Base-by-base conservation (phyloP, 2,329 filamentous ascomycete genomes). In the Diaporthe humulicola region DNA sequence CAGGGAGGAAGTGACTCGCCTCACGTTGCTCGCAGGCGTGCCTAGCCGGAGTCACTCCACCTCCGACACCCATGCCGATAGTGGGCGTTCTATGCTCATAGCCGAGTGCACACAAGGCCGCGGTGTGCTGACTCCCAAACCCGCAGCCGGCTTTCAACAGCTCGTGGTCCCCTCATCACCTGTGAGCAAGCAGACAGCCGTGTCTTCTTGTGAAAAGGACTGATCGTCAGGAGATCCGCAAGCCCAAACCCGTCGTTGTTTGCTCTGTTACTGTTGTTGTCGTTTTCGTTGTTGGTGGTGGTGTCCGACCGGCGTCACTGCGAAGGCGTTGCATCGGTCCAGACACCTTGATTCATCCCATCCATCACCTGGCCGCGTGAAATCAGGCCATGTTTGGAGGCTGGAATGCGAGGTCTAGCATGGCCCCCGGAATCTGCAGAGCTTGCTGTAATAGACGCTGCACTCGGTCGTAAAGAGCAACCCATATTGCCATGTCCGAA, bases 41-140 rank as follows among this genome's bases (percentile, higher is more conserved):
- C 38, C 67, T 45, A n/a, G 38, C 66, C 48, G 67, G 30, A 40
- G 67, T 70, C 67, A 45, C 38, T 58, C 22, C 52, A 45, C 42
- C 50, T 30, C 36, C n/a, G 54, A 30, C 36, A 70, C 38, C 64
- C 69, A 25, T 58, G 69, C 30, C 54, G 69, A 71, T 56, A 42
- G 40, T 50, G 40, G 45, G 38, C 25, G 15, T 45, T 30, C 5
- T 42, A 45, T 45, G 33, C 54, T 40, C 54, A 36, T 25, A 33
- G n/a, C 25, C 60, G 60, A 33, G 25, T 48, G 54, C 52, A 40
- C 36, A 42, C n/a, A 70, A 30, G 22, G 67, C 30, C 17, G 52
- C 30, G 19, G 38, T 71, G 38, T 71, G 25, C 57, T 42, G 25
- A 64, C 40, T 33, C n/a, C 60, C 60, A 22, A 10, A 33, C 40